These are phyloP conservation scores for Dacryopinax primogenitus DNA, from an alignment of 768 basidiomycete species.

Conservation along the genomic window DNA sequence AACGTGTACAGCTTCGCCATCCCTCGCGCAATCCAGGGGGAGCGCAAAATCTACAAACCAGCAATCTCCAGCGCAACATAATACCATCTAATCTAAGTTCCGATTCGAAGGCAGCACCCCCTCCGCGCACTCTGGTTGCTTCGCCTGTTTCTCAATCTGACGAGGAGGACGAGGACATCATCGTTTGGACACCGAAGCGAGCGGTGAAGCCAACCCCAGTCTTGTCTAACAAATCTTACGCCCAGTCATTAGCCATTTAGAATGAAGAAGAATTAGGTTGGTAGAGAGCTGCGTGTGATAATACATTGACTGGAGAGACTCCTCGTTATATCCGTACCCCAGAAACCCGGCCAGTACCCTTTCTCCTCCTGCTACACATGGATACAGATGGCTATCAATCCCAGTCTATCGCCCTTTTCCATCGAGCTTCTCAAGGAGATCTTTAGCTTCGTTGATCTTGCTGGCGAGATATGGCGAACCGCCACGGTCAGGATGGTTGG, in stretches of 20 bases:
- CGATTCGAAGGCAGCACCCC: too few relatives aligned
- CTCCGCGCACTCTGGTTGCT: too few relatives aligned
- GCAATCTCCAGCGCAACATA: too few relatives aligned
- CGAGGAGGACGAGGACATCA: background rate
- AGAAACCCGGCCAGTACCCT: too few relatives aligned
- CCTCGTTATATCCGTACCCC: background rate
- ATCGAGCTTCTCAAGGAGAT: slow-evolving; percentile 70
- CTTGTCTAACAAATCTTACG: background rate
- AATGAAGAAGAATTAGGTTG: background rate
- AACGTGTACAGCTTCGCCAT: too few relatives aligned
- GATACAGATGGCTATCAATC: background rate
- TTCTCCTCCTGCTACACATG: too few relatives aligned
- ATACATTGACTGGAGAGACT: background rate
- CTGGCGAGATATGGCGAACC: slow-evolving; percentile 97
- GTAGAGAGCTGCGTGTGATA: background rate
- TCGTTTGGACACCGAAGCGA: background rate
- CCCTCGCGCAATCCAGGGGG: too few relatives aligned
- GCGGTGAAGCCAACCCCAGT: background rate
- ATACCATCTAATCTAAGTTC: too few relatives aligned
- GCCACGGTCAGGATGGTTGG: slow-evolving; percentile 96
- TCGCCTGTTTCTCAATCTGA: too few relatives aligned
- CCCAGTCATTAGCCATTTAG: background rate
- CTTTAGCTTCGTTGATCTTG: slow-evolving; percentile 98
- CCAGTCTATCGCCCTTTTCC: slow-evolving; percentile 14
- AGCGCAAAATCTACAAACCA: too few relatives aligned